Base-by-base conservation (phyloP, 148 eudicot genomes). In the Rheum nobile region DNA sequence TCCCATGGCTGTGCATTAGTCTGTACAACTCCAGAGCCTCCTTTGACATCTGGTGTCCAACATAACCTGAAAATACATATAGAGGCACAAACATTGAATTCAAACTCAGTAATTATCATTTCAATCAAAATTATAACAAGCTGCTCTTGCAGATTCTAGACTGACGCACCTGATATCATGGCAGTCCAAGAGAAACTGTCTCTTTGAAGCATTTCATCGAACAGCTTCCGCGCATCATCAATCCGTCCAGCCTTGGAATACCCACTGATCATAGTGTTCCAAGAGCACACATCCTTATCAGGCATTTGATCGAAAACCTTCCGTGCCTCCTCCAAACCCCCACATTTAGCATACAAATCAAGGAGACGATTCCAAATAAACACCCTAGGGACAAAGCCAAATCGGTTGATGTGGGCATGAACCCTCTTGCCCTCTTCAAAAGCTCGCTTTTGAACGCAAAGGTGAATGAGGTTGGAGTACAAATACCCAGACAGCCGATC, bases 151-250 rank as follows among this genome's bases (percentile, higher is more conserved):
- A 31, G 41, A 32, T 16, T 29, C 2, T 39, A 37, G 29, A 39
- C 50, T 8, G 41, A 71, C 16, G 14, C 48, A 59, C 88, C 84
- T 24, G 91, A 87, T 13, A 87, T 80, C 81, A 87, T 87, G 1
- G 91, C 88, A 12, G 88, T 87, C 88, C 91, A 85, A 17, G 88
- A 87, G 77, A 82, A 87, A 79, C 80, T 83, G 68, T 85, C 90
- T 71, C 83, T 83, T 17, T 78, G 54, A 19, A 85, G 83, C 88
- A 85, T 87, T 75, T 78, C 76, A 78, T 87, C 85, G 37, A 87
- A 87, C 82, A 85, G 26, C 47, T 67, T 81, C 31, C 82, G 76
- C 0, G 84, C 86, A 28, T 44, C 67, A 0, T 74, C 82, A 13
- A 79, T n/a, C 32, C 71, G 48, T 37, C 86, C 79, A 0, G 48